Evolutionary conservation across 306 rosid species (phyloP), one percentile per base, ranked within the genome.

Genomic region (Spatholobus suberectus): DNA sequence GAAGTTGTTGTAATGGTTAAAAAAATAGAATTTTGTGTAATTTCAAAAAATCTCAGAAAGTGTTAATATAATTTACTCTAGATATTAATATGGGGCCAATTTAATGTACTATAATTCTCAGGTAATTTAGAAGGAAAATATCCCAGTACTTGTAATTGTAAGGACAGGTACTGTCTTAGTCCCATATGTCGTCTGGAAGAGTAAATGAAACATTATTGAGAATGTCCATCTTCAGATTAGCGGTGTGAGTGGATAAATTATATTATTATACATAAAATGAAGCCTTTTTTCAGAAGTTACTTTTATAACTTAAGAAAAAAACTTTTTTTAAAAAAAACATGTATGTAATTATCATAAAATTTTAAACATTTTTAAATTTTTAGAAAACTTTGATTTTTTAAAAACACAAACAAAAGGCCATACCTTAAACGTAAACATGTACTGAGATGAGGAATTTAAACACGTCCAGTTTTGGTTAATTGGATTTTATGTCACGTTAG

Each of bases 141-240:
- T 54, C 61, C 43, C 62, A 69, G 76, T 61, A 75, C 82, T 76
- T 68, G 24, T 17, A 47, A 55, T 59, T 80, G 77, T 43, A 79
- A 61, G 87, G 76, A 70, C 23, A 59, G 29, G 82, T 82, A 79
- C 82, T 78, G 78, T 78, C 68, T 69, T 55, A 23, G 68, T 67
- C 61, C 77, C 26, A 23, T 62, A 26, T 54, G 83, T 76, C 67
- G 69, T 75, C 52, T 59, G 70, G 59, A 37, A 83, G 71, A 78
- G 54, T 62, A 66, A 35, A 84, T 37, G 49, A 46, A 73, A 67
- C 77, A 57, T 84, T 57, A 37, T 49, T 61, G 75, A 61, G 81
- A 51, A 84, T 73, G 68, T 17, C 57, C 54, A 41, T 52, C 20
- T 73, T 62, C 54, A 21, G 70, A 78, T 66, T 20, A 40, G 27